Percentiles rank a stretch among this genome's conserved stretches.
phyloP scores from a whole-genome alignment of 192 early-diverging fungal genomes.

The Coemansia sp. region DNA sequence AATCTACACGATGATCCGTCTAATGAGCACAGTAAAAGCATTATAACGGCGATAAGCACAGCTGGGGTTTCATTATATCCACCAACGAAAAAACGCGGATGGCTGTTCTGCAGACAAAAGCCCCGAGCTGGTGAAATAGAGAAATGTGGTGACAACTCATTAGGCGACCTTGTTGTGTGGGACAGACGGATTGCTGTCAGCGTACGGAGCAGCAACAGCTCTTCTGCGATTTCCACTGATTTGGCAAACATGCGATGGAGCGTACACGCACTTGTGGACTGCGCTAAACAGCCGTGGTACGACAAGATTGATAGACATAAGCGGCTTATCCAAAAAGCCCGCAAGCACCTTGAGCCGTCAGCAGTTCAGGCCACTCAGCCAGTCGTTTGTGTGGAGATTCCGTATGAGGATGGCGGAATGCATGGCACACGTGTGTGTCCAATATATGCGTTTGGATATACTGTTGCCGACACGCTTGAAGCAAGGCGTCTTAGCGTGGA shows the following conservation, averaged over 20 bases:
- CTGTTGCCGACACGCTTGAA: conserved; percentile 7
- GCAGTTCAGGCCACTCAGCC: conserved; percentile 30
- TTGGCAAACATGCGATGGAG: conserved; percentile 14
- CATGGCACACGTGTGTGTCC: background rate
- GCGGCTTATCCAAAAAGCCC: background rate
- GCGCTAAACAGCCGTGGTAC: conserved; percentile 15
- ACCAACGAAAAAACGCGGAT: conserved; percentile 23
- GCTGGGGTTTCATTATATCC: conserved; percentile 35
- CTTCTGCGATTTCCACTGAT: background rate
- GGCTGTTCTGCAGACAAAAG: conserved; percentile 44
- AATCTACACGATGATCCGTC: too few relatives aligned
- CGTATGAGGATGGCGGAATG: background rate
- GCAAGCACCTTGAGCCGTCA: conserved; percentile 4
- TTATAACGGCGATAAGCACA: conserved; percentile 1
- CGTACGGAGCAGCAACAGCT: background rate
- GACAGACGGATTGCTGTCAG: conserved; percentile 28
- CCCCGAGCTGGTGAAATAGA: conserved; percentile 28
- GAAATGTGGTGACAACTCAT: background rate
- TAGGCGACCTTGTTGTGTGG: conserved; percentile 32
- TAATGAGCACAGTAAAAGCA: background rate
- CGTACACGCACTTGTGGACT: conserved; percentile 18
- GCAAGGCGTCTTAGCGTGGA: conserved; percentile 3
- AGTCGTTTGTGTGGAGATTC: conserved; percentile 16
- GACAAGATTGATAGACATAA: conserved; percentile 21
- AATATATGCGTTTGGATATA: conserved; percentile 28